Base-by-base conservation (phyloP, 345 rosid genomes). In the Barbarea vulgaris region DNA sequence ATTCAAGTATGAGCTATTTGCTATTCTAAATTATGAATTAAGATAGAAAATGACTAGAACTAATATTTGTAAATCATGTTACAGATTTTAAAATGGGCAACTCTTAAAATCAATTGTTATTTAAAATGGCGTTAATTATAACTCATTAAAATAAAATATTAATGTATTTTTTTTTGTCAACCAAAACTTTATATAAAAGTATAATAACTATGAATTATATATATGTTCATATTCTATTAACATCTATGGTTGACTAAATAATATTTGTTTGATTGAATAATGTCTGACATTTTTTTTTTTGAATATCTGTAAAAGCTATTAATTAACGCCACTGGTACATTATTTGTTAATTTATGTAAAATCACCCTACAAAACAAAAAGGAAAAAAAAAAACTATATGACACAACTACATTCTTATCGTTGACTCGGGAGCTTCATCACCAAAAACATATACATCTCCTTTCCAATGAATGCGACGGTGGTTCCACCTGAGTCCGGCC, bases 391-490 rank as follows among this genome's bases (percentile, higher is more conserved):
- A 50, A 15, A 11, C 22, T 51, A 25, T 7, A 36, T 53, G 30
- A 51, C 37, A 74, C 21, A 2, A 67, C 50, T 34, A 74, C 4
- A 36, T 74, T 74, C 42, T 34, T 48, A 55, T 50, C 73, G 74
- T 75, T 67, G 79, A 75, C 69, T 67, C 68, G 5, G 17, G 12
- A 76, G 34, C 39, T 19, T 75, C 27, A 28, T 48, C 60, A 75
- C 18, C 78, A 28, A 28, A 66, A 58, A 58, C 66, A 19, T 34
- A 28, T 42, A 64, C 60, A 66, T 58, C 18, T 25, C n/a, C n/a
- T 62, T 62, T 52, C 57, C 77, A 22, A 76, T 69, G 80, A 69
- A 63, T 2, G 13, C 59, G 34, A 62, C 75, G 31, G 44, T 22
- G 5, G 65, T 61, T 57, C 59, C 80, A 48, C 65, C 42, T 24